Conservation (phyloP, 2,329 filamentous ascomycete species). For the Colletotrichum neosansevieriae region DNA sequence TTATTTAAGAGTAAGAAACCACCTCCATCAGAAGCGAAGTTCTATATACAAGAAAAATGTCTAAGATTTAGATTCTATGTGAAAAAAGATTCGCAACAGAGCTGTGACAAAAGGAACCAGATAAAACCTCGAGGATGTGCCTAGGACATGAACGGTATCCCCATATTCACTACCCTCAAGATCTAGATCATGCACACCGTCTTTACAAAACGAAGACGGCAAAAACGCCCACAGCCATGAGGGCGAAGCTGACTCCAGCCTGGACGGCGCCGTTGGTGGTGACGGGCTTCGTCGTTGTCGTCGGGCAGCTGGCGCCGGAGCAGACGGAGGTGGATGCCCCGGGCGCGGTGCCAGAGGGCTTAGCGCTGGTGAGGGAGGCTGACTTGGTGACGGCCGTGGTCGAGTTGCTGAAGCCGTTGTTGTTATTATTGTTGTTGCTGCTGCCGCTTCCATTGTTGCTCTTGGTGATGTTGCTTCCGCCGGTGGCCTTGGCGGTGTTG, state of each 20-base stretch:
- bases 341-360: slow-evolving; percentile 31
- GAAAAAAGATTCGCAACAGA: background rate
- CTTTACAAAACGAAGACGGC: slow-evolving; percentile 21
- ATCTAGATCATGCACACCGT: background rate
- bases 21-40: background rate
- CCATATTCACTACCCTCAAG: background rate
- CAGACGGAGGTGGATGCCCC: slow-evolving; percentile 21
- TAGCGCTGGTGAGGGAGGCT: slow-evolving; percentile 17
- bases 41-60: background rate
- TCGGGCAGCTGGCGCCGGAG: slow-evolving; percentile 23
- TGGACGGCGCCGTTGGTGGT: slow-evolving; percentile 31
- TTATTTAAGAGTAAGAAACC: slow-evolving; percentile 1
- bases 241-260: slow-evolving; percentile 30
- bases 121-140: background rate
- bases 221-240: slow-evolving; percentile 30
- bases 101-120: slow-evolving; percentile 4
- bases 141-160: background rate
- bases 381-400: slow-evolving; percentile 12
- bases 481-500: slow-evolving; percentile 12
- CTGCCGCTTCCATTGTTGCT: slow-evolving; percentile 44
- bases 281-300: slow-evolving; percentile 14
- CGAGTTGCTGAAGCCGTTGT: slow-evolving; percentile 16
- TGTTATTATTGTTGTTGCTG: background rate
- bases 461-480: slow-evolving; percentile 39
- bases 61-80: background rate